Evolutionary conservation across 768 basidiomycete species (phyloP).

Genomic region (Leccinum subtestaceum): DNA sequence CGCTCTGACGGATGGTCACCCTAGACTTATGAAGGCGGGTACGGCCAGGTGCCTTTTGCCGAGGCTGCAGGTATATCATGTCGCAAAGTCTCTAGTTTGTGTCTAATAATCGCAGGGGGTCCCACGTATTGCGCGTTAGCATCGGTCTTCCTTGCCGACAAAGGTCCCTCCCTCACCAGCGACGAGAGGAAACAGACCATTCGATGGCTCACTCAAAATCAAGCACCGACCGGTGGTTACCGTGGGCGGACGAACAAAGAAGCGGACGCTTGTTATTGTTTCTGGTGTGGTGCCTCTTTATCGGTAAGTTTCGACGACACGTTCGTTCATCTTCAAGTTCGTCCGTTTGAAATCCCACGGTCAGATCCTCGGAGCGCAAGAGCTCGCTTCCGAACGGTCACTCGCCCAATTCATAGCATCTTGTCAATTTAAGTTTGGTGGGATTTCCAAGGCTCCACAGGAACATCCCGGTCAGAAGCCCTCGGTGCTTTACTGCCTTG

Average conservation of each 20-base stretch:
- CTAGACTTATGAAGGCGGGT: slow-evolving; percentile 92
- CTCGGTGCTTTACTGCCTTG: background rate
- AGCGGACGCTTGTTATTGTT: slow-evolving; percentile 93
- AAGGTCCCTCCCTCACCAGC: slow-evolving; percentile 25
- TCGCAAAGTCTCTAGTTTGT: background rate
- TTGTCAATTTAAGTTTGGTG: slow-evolving; percentile 89
- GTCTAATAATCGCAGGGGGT: slow-evolving; percentile 54
- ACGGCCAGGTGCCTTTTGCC: slow-evolving; percentile 73
- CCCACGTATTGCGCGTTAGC: slow-evolving; percentile 93
- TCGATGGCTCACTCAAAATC: slow-evolving; percentile 77
- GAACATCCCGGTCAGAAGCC: slow-evolving; percentile 66
- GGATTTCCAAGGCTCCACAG: slow-evolving; percentile 80
- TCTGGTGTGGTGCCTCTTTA: slow-evolving; percentile 88
- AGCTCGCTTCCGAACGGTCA: slow-evolving; percentile 53
- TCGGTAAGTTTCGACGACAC: slow-evolving; percentile 44
- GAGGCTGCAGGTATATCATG: slow-evolving; percentile 75
- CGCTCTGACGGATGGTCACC: slow-evolving; percentile 1
- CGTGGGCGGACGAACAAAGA: slow-evolving; percentile 85
- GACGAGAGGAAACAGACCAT: slow-evolving; percentile 53
- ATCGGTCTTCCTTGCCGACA: slow-evolving; percentile 53
- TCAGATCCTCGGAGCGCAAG: slow-evolving; percentile 66
- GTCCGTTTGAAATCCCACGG: background rate
- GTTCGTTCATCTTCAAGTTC: background rate
- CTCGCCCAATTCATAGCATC: slow-evolving; percentile 62
- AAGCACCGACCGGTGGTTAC: slow-evolving; percentile 68